A percentile compares a stretch with the other conserved stretches of the same genome.
phyloP scores from a whole-genome alignment of 2,329 filamentous ascomycete genomes.

The Chaetothyriales sp. region DNA sequence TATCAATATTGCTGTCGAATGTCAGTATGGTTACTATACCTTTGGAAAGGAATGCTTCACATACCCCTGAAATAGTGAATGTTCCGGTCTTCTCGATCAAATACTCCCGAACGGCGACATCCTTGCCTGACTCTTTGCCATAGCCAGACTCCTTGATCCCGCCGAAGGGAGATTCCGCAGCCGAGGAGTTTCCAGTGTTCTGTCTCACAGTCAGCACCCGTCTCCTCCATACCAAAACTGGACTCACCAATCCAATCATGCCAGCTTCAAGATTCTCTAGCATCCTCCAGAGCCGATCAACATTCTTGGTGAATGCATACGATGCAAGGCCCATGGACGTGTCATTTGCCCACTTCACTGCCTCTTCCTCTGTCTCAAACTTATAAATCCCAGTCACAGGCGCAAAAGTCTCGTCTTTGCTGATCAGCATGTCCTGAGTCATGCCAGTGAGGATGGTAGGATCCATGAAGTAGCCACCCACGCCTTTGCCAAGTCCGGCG shows the following conservation, averaged over 20 bases:
- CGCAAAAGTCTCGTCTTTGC: conserved; percentile 43
- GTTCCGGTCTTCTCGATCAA: conserved; percentile 51
- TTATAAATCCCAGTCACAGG: conserved; percentile 47
- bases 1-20: not conserved
- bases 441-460: conserved; percentile 50
- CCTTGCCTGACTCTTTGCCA: conserved; percentile 52
- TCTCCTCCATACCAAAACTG: not conserved
- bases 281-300: conserved; percentile 50
- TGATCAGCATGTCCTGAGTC: conserved; percentile 42
- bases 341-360: conserved; percentile 28
- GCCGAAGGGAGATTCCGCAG: conserved; percentile 51
- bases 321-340: conserved; percentile 31
- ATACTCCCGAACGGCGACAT: conserved; percentile 49
- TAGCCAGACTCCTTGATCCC: conserved; percentile 55
- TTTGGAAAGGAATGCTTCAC: not conserved
- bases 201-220: not conserved
- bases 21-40: not conserved
- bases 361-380: conserved; percentile 51
- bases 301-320: conserved; percentile 54
- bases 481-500: conserved; percentile 29
- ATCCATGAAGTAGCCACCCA: conserved; percentile 53
- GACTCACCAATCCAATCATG: conserved; percentile 47
- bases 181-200: conserved; percentile 42
- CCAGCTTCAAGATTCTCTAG: conserved; percentile 53
- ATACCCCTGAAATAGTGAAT: conserved; percentile 38